Percentiles rank a stretch among this genome's conserved stretches.
Conservation (phyloP, 2,329 filamentous ascomycete genomes). For the Neonectria ditissima region DNA sequence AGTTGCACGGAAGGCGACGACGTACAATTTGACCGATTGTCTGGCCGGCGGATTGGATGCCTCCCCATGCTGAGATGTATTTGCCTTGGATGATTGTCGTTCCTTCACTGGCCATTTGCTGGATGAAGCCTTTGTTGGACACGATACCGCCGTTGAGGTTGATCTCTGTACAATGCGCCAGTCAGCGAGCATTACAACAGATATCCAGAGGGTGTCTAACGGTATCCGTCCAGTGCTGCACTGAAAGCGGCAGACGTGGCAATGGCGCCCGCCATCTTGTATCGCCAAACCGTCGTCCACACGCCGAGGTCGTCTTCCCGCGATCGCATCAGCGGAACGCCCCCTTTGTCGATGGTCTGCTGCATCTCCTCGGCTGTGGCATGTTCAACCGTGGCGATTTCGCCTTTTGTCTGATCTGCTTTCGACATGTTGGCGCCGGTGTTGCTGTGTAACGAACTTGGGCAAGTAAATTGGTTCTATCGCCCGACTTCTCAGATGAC, state of each 20-base stretch:
- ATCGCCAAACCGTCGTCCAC: conserved; percentile 52
- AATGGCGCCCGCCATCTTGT: conserved; percentile 50
- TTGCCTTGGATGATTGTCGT: conserved; percentile 50
- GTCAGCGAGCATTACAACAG: not conserved
- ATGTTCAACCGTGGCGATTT: conserved; percentile 31
- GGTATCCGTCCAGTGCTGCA: conserved; percentile 57
- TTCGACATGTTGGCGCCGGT: not conserved
- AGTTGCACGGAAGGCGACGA: not conserved
- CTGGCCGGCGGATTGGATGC: conserved; percentile 54
- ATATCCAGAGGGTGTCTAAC: conserved; percentile 14
- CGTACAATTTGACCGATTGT: conserved; percentile 52
- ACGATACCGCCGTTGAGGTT: conserved; percentile 53
- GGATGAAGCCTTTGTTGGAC: conserved; percentile 56
- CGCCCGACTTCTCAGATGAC: not conserved
- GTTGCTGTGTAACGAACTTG: not conserved
- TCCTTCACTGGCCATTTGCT: conserved; percentile 47
- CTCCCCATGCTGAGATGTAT: conserved; percentile 54
- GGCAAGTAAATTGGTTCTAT: not conserved
- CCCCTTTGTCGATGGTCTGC: conserved; percentile 15
- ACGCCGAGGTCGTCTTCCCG: conserved; percentile 52
- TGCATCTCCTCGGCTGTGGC: conserved; percentile 14
- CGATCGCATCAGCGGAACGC: conserved; percentile 48
- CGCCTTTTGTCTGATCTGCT: conserved; percentile 17
- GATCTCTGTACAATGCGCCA: conserved; percentile 26
- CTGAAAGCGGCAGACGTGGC: conserved; percentile 56